A percentile compares a stretch with the other conserved stretches of the same genome.
Conservation (phyloP, 2,329 filamentous ascomycete species). For the Triangularia verruculosa region DNA sequence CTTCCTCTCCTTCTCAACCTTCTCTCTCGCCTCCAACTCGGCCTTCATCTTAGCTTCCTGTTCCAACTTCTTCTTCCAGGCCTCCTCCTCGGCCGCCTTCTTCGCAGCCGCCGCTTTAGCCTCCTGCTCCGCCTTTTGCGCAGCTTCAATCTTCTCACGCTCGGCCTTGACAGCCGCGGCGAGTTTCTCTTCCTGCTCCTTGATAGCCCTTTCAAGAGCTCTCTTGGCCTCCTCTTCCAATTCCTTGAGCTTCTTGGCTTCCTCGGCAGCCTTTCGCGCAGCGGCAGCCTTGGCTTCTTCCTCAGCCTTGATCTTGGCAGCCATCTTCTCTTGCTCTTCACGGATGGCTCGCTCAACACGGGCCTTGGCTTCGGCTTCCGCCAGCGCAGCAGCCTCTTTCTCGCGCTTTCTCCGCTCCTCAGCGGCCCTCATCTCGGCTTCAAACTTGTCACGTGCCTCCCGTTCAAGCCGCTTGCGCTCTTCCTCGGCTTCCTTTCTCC, state of each 20-base stretch:
- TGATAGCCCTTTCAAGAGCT: conserved; percentile 35
- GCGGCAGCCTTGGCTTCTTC: conserved; percentile 47
- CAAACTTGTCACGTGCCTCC: conserved; percentile 48
- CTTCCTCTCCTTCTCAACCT: conserved; percentile 39
- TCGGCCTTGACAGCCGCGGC: conserved; percentile 37
- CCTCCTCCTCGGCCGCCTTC: conserved; percentile 40
- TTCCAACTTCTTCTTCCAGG: conserved; percentile 39
- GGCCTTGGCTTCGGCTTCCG: conserved; percentile 35
- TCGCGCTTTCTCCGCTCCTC: conserved; percentile 42
- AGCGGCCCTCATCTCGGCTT: conserved; percentile 39
- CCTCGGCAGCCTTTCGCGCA: conserved; percentile 46
- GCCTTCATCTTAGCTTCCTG: conserved; percentile 40
- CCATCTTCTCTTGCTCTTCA: conserved; percentile 49
- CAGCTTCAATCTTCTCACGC: conserved; percentile 36
- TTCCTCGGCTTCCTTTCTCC: conserved; percentile 22
- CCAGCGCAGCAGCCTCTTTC: conserved; percentile 33
- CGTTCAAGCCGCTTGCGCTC: conserved; percentile 39
- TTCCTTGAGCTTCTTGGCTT: conserved; percentile 36
- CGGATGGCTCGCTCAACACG: conserved; percentile 40
- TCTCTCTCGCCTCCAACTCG: conserved; percentile 46
- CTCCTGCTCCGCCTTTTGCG: conserved; percentile 39
- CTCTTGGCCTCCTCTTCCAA: conserved; percentile 38
- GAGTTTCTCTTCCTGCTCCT: conserved; percentile 36
- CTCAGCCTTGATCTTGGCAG: conserved; percentile 40
- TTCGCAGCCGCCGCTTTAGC: conserved; percentile 37